Evolutionary conservation across 2,329 filamentous ascomycete species (phyloP), one percentile per base, ranked within the genome.

Genomic region (Hysterium pulicare): DNA sequence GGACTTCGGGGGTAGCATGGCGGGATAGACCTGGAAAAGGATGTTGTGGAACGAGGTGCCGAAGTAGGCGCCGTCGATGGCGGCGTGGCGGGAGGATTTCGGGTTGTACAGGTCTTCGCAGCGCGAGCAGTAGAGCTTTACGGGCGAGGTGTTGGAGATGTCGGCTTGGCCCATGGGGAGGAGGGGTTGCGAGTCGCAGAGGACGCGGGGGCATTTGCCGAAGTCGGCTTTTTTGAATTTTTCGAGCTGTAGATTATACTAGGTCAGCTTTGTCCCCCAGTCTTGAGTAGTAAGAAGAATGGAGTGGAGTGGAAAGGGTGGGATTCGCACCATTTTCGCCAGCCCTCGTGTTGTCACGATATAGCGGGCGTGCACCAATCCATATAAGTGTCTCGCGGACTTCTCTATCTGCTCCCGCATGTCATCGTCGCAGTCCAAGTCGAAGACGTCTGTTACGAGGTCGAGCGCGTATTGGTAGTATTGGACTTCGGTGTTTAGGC

Each of bases 21-120:
- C 83, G 5, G 93, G 91, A 66, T 97, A 97, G 42, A 98, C 93
- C 69, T 98, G 93, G 75, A 98, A 97, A 49, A 98, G 82, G 70
- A 98, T 96, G 72, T 96, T 96, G 77, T 96, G 91, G 76, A 98
- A 98, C 2, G 88, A 95, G 36, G 91, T 90, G 55, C 93, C 93
- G 57, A 98, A 98, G 77, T 97, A 98, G 51, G 93, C 93, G 50
- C 93, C 93, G 66, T 98, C 93, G 60, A 98, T 96, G 45, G 86
- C 81, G 38, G 90, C 90, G 70, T 98, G 93, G 21, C 93, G 88
- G 16, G 89, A 91, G 3, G 93, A 97, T 69, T 98, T 98, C 33
- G 93, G 93, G 71, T 97, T 97, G 78, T 98, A 98, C 46, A 95
- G 86, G 67, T 98, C 93, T 76, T 98, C 93, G 75, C 93, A 98